Conservation (phyloP, 768 basidiomycete species). For the Russula emetica region DNA sequence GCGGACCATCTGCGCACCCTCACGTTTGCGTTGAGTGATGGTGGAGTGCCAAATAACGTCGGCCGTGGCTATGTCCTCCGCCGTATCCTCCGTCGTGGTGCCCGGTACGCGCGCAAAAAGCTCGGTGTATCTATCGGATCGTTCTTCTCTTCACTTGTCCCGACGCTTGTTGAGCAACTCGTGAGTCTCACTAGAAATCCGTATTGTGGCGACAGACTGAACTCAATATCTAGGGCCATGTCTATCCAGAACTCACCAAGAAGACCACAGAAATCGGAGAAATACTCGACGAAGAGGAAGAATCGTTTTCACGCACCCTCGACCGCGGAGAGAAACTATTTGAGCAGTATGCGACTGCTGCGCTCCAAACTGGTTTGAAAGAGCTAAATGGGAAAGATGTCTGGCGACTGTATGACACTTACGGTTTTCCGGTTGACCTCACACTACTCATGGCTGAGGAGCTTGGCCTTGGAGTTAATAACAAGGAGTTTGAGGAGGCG, state of each 20-base stretch:
- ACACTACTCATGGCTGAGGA: slow-evolving; percentile 98
- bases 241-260: slow-evolving; percentile 91
- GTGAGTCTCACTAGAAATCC: slow-evolving; percentile 40
- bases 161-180: slow-evolving; percentile 85
- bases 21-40: slow-evolving; percentile 93
- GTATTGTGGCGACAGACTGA: slow-evolving; percentile 7
- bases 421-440: slow-evolving; percentile 95
- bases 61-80: slow-evolving; percentile 97
- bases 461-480: slow-evolving; percentile 75
- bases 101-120: slow-evolving; percentile 94
- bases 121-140: slow-evolving; percentile 86
- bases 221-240: slow-evolving; percentile 52
- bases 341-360: slow-evolving; percentile 73
- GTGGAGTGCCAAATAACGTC: slow-evolving; percentile 93
- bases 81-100: slow-evolving; percentile 87
- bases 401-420: slow-evolving; percentile 97
- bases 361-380: slow-evolving; percentile 55
- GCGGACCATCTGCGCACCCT: slow-evolving; percentile 96
- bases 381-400: slow-evolving; percentile 88
- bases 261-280: slow-evolving; percentile 82
- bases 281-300: slow-evolving; percentile 96
- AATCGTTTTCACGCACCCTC: slow-evolving; percentile 94
- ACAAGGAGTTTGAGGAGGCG: slow-evolving; percentile 84
- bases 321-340: slow-evolving; percentile 96
- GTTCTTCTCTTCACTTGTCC: slow-evolving; percentile 92